Base-by-base conservation (phyloP, 768 basidiomycete genomes). In the Xerocomus brunneocitrinus region DNA sequence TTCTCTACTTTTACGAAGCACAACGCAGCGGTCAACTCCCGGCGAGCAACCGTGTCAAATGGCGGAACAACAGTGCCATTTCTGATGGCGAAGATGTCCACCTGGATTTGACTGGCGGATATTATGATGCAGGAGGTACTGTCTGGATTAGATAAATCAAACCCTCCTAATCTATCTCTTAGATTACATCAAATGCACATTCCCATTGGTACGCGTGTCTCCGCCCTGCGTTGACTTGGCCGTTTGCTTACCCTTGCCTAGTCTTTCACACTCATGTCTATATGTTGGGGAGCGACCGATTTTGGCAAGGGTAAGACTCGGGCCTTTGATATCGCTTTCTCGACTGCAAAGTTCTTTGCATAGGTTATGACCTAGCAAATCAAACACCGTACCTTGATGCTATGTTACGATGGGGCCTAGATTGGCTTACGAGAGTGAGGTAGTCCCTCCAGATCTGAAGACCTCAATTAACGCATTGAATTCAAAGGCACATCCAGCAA, bases 321-420 rank as follows among this genome's bases (percentile, higher is more conserved):
- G 25, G 12, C 22, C 19, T 54, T 22, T 50, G 27, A 12, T 34
- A 34, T 39, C 12, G 9, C 47, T 44, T 14, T 34, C 22, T 47
- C 38, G 48, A 31, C 52, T 50, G 49, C 24, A 51, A 35, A 34
- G 7, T 4, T 36, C 7, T 50, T 42, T 38, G 30, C 19, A 49
- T 47, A 87, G 89, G 88, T 14, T 97, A 94, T 64, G 90, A 93
- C 58, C 60, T 82, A 47, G 83, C 91, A 49, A 89, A 90, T 49
- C 93, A 95, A 71, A 91, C 92, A 1, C 80, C 83, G 3, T 97
- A 95, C 67, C 81, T 97, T n/a, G 95, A 97, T 62, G 81, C 82
- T 56, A 93, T 89, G 77, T 73, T 95, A 49, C 82, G 93, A 55
- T 95, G 91, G 90, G 87, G 92, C 25, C 79, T 92, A 42, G 87